Percentiles rank a stretch among this genome's conserved stretches.
Conservation (phyloP, 345 rosid genomes). For the Eucalyptus shirleyi region DNA sequence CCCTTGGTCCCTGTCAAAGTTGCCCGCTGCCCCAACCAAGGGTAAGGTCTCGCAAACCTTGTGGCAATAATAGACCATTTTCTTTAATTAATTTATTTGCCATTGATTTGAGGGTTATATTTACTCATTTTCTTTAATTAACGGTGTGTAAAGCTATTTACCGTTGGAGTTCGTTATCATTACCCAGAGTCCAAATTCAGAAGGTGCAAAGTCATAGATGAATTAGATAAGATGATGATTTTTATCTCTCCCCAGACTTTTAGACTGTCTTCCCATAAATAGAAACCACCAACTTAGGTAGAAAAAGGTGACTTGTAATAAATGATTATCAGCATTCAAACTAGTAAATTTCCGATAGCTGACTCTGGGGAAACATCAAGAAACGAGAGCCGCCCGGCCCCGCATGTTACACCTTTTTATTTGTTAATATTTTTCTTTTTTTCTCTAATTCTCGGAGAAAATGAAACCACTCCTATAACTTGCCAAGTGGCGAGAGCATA, state of each 20-base stretch:
- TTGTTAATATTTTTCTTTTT: not conserved
- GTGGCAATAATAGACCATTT: no score
- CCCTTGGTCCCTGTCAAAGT: not conserved
- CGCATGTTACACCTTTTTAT: not conserved
- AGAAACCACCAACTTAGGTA: not conserved
- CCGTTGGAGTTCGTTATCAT: not conserved
- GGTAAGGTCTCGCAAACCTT: not conserved
- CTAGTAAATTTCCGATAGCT: not conserved
- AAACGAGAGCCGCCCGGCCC: not conserved
- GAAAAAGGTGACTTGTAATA: not conserved
- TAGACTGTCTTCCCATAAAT: not conserved
- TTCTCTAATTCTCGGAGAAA: not conserved
- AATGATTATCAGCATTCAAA: not conserved
- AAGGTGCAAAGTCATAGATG: not conserved
- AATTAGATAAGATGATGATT: not conserved
- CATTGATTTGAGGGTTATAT: not conserved
- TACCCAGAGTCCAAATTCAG: not conserved
- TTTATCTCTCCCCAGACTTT: not conserved
- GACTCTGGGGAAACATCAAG: not conserved
- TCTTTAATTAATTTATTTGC: no score
- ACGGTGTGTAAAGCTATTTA: not conserved
- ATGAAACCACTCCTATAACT: not conserved
- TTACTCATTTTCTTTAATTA: not conserved
- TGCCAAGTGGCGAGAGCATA: not conserved
- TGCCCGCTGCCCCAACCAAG: not conserved